Conservation (phyloP, 345 rosid species). For the Syzygium jambos region DNA sequence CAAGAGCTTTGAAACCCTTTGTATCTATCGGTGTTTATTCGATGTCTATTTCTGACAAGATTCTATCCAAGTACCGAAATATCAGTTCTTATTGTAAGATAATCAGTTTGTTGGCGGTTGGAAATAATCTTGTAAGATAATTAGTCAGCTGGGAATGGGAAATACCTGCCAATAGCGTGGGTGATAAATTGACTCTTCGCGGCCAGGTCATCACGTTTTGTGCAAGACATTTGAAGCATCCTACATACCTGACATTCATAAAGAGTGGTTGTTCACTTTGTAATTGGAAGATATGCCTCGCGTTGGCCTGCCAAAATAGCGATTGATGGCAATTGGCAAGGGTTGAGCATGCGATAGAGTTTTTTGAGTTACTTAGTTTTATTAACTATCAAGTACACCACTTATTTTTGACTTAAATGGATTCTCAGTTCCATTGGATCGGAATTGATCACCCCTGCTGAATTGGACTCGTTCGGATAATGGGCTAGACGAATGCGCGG, state of each 20-base stretch:
- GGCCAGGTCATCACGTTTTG: no score
- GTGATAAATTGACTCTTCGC: no score
- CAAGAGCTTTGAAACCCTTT: constrained; percentile 27
- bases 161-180: no score
- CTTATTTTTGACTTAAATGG: not conserved
- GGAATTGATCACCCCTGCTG: no score
- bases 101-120: not conserved
- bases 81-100: not conserved
- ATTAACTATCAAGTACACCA: not conserved
- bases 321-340: not conserved
- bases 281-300: no score
- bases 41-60: constrained; percentile 34
- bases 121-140: no score
- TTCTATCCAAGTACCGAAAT: constrained; percentile 2
- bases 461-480: no score
- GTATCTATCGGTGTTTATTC: constrained; percentile 29
- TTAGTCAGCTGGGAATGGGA: no score
- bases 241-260: constrained; percentile 32
- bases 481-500: no score
- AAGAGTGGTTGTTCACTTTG: not conserved
- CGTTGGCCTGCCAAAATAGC: no score
- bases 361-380: not conserved
- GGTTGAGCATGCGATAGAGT: not conserved
- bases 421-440: not conserved
- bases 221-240: constrained; percentile 70